Base-by-base conservation (phyloP, 2,329 filamentous ascomycete genomes). In the Aureobasidium lini region DNA sequence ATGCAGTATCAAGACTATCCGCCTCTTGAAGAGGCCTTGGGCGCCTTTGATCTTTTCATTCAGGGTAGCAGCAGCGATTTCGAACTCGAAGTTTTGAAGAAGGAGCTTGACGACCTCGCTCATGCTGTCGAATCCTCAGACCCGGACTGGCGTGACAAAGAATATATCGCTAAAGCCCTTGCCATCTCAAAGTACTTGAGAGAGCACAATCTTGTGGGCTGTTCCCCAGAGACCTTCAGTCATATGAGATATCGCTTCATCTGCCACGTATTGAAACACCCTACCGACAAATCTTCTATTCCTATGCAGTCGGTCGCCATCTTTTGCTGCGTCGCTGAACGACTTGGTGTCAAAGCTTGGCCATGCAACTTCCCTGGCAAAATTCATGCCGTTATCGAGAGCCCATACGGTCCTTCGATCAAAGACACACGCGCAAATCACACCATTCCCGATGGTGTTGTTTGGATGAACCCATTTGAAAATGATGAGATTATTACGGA, bases 21-120 rank as follows among this genome's bases (percentile, higher is more conserved):
- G 23, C 71, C 82, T 7, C 77, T 96, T 18, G 92, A 96, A 70
- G 81, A 82, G 60, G 87, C 87, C 1, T 76, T 97, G 15, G 88
- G 86, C 18, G 88, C 87, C 13, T 95, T 95, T 71, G 94, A 97
- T 72, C 81, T 97, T 73, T 97, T 97, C 72, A 84, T 95, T 47
- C 77, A 93, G 31, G 84, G 87, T 64, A 86, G 87, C 58, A 81
- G 84, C 16, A 78, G 80, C 32, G 59, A 59, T 18, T 85, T 87
- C n/a, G 90, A 95, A 68, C 74, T 93, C 54, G 81, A 88, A 60
- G 84, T 90, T 46, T 71, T 79, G 37, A 64, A 81, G 10, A 69
- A 72, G n/a, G 76, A 84, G 42, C 77, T 97, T 23, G 85, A 94
- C 70, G 71, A 76, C 1, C 78, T 90, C 37, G 84, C 85, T 2